Conservation (phyloP, 179 eudicot genomes). For the Drosera spatulata region DNA sequence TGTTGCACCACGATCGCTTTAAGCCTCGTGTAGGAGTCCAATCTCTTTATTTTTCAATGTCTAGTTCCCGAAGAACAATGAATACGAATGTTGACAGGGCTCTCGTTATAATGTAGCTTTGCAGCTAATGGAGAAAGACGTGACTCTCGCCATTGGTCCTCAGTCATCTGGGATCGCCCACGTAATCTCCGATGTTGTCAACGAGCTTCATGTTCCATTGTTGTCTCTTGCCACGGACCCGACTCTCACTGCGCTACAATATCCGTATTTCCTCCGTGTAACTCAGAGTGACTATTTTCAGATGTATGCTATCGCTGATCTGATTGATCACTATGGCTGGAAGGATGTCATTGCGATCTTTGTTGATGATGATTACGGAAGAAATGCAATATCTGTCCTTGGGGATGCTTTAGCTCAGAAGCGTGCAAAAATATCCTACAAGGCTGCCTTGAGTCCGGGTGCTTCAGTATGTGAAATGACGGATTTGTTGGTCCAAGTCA, state of each 20-base stretch:
- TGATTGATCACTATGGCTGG: constrained; percentile 36
- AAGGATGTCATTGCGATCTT: constrained; percentile 44
- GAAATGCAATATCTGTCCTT: constrained; percentile 45
- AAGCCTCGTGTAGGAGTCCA: too few relatives aligned
- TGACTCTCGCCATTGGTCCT: constrained; percentile 30
- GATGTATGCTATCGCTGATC: constrained; percentile 47
- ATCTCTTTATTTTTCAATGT: too few relatives aligned
- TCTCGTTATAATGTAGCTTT: constrained; percentile 26
- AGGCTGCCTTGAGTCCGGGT: constrained; percentile 41
- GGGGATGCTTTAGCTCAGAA: constrained; percentile 43
- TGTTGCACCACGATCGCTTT: too few relatives aligned
- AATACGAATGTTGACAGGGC: constrained; percentile 6
- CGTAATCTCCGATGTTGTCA: constrained; percentile 27
- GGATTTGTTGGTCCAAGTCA: constrained; percentile 27
- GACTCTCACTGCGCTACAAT: constrained; percentile 29
- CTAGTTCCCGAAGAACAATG: background rate
- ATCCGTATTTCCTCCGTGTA: constrained; percentile 26
- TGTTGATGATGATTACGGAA: constrained; percentile 53
- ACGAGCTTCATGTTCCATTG: constrained; percentile 33
- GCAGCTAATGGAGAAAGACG: constrained; percentile 37
- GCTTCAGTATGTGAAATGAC: constrained; percentile 20
- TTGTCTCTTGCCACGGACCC: constrained; percentile 38
- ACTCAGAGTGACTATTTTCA: constrained; percentile 40
- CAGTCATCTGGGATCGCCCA: constrained; percentile 44
- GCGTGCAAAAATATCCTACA: constrained; percentile 42